Evolutionary conservation across 1,284 basidiomycete genomes (phyloP).

Genomic region (Rhodotorula sp.): DNA sequence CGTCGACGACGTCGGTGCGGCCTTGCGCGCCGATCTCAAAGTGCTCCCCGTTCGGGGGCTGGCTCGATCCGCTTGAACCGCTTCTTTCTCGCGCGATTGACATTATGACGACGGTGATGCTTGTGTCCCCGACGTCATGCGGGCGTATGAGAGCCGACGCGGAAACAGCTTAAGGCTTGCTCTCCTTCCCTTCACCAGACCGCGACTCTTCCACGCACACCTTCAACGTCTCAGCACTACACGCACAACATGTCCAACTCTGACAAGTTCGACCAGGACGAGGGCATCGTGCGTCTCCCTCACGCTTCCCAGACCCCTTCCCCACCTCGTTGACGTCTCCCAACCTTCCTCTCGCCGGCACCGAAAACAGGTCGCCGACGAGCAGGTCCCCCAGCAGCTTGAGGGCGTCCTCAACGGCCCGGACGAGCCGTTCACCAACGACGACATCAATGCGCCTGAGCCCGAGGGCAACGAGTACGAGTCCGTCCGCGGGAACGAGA

Average conservation of each 20-base stretch:
- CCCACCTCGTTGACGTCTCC: not conserved
- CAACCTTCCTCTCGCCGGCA: too few relatives aligned
- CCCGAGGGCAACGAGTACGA: constrained; percentile 4
- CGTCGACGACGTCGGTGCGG: too few relatives aligned
- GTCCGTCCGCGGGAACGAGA: constrained; percentile 12
- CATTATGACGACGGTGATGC: too few relatives aligned
- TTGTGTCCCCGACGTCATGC: too few relatives aligned
- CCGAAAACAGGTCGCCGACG: constrained; percentile 6
- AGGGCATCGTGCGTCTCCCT: constrained; percentile 23
- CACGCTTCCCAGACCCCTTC: too few relatives aligned
- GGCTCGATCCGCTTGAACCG: too few relatives aligned
- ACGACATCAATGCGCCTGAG: constrained; percentile 4
- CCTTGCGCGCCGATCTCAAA: too few relatives aligned
- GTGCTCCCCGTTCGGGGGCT: too few relatives aligned
- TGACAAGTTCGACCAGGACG: constrained; percentile 31
- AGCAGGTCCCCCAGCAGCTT: not conserved
- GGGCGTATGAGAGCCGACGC: too few relatives aligned
- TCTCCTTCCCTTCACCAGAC: not conserved
- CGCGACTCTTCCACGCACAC: not conserved
- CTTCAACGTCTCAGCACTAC: not conserved
- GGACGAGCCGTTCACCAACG: constrained; percentile 1
- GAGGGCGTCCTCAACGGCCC: constrained; percentile 13
- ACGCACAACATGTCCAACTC: constrained; percentile 27
- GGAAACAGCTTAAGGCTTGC: too few relatives aligned
- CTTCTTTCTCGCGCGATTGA: too few relatives aligned